phyloP scores from a whole-genome alignment of 75 land plant species.

The Chamaecyparis obtusa region DNA sequence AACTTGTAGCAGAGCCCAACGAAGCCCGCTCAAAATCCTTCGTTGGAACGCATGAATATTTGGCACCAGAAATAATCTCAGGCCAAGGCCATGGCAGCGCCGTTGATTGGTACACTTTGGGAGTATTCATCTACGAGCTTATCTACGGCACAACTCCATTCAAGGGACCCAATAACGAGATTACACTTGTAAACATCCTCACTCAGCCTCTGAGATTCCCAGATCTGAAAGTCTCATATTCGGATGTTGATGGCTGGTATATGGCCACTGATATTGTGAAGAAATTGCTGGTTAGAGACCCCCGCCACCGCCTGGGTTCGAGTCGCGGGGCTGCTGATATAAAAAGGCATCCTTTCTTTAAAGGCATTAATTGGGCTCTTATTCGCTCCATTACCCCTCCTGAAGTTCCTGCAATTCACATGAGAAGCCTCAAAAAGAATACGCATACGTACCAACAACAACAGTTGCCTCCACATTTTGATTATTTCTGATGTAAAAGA shows the following conservation, averaged over 20 bases:
- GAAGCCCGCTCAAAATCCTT: slow-evolving; percentile 57
- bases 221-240: background rate
- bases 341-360: slow-evolving; percentile 48
- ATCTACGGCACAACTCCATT: slow-evolving; percentile 76
- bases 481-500: background rate
- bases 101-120: slow-evolving; percentile 91
- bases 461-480: background rate
- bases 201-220: slow-evolving; percentile 37
- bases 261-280: slow-evolving; percentile 50
- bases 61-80: slow-evolving; percentile 72
- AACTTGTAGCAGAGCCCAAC: slow-evolving; percentile 60
- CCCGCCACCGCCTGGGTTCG: slow-evolving; percentile 29
- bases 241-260: slow-evolving; percentile 13
- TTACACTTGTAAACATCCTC: slow-evolving; percentile 59
- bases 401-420: background rate
- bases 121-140: slow-evolving; percentile 74
- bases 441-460: background rate
- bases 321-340: slow-evolving; percentile 38
- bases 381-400: slow-evolving; percentile 36
- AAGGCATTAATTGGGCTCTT: slow-evolving; percentile 37
- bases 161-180: slow-evolving; percentile 64
- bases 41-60: slow-evolving; percentile 87
- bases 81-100: slow-evolving; percentile 74
- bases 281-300: slow-evolving; percentile 36
- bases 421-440: background rate